Conservation (phyloP, 139 green algal genomes). For the Spirogloea muscicola region DNA sequence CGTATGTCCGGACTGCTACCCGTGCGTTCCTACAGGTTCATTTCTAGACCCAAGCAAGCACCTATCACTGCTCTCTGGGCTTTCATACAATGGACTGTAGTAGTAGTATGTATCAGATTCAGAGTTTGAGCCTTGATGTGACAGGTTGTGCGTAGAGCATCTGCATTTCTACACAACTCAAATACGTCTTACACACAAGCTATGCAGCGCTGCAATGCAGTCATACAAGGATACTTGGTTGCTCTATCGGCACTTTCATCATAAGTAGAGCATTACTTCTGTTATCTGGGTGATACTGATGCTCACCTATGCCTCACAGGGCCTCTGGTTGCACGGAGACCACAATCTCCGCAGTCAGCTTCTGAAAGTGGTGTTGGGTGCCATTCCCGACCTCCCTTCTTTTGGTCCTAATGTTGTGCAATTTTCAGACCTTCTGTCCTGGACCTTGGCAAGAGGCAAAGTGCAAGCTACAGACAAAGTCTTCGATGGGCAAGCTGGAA, state of each 20-base stretch:
- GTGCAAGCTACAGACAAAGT: no score
- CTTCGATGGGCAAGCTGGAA: neutral
- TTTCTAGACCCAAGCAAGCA: neutral
- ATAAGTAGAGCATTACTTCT: no score
- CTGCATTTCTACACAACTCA: neutral
- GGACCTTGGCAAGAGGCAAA: no score
- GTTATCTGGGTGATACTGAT: no score
- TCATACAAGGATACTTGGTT: no score
- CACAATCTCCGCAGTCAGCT: neutral
- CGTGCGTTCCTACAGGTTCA: constrained; percentile 13
- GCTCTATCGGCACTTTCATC: no score
- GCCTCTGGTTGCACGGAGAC: no score
- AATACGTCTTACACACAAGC: neutral
- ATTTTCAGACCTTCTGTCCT: constrained; percentile 25
- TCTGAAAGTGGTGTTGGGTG: neutral
- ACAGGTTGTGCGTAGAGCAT: neutral
- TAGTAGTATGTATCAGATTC: constrained; percentile 2
- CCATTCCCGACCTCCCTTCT: neutral
- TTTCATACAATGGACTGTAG: neutral
- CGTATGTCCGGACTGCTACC: constrained; percentile 26
- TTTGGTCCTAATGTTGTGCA: constrained; percentile 2
- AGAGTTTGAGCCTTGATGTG: constrained; percentile 14
- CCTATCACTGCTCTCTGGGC: neutral
- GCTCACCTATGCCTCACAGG: no score
- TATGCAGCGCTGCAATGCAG: constrained; percentile 2